Conservation (phyloP, 169 alveolate genomes). For the Plasmodium adleri region DNA sequence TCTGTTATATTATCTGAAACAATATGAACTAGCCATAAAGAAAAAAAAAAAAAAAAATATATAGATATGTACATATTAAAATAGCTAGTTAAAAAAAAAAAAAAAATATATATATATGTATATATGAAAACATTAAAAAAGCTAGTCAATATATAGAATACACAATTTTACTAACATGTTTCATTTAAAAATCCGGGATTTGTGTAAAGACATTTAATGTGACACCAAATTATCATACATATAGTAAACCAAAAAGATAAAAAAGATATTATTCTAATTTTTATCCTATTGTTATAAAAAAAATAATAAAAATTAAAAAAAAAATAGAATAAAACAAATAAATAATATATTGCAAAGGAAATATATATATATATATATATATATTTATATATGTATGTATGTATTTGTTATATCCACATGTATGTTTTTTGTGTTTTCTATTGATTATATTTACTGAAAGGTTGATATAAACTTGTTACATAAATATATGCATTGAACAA, state of each 20-base stretch:
- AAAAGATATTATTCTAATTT: conserved; percentile 12
- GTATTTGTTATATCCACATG: neutral
- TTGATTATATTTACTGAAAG: conserved; percentile 35
- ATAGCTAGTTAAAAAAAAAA: neutral
- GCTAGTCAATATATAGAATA: neutral
- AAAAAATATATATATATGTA: neutral
- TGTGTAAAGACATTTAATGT: conserved; percentile 46
- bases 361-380: neutral
- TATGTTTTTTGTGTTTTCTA: conserved; percentile 10
- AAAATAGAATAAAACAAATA: neutral
- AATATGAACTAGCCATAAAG: neutral
- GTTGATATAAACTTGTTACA: conserved; percentile 41
- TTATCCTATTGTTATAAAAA: conserved; percentile 7
- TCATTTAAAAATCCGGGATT: conserved; percentile 46
- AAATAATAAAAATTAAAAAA: neutral
- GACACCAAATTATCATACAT: conserved; percentile 61
- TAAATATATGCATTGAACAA: conserved; percentile 41
- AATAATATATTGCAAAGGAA: neutral
- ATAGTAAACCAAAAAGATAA: conserved; percentile 47
- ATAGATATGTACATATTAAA: neutral
- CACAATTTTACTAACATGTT: neutral
- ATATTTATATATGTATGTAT: neutral
- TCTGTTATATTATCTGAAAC: neutral
- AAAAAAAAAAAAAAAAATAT: neutral
- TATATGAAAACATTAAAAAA: neutral